Percentiles rank a stretch among this genome's conserved stretches.
phyloP scores from a whole-genome alignment of 371 early-diverging fungal genomes.

The Entomophthora muscae region DNA sequence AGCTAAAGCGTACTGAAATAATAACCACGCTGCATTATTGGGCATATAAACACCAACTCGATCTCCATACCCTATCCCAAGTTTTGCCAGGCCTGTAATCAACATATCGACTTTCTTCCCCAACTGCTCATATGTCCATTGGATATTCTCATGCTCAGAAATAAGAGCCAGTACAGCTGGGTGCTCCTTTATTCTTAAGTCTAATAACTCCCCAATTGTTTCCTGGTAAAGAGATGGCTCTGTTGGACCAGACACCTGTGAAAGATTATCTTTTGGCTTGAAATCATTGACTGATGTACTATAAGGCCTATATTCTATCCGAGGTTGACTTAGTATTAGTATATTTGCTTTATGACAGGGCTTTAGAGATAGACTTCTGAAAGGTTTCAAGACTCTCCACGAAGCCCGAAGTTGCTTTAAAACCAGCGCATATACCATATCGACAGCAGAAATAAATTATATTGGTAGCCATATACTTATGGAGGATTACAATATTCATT shows the following conservation, averaged over 20 bases:
- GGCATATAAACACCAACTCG: slow-evolving; percentile 25
- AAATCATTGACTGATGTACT: too few relatives aligned
- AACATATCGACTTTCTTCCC: slow-evolving; percentile 19
- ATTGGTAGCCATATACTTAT: too few relatives aligned
- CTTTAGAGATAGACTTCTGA: too few relatives aligned
- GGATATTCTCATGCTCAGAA: background rate
- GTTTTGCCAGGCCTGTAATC: slow-evolving; percentile 17
- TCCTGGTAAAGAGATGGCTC: background rate
- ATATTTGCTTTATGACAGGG: too few relatives aligned
- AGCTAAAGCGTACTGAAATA: slow-evolving; percentile 24
- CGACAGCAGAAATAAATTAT: too few relatives aligned
- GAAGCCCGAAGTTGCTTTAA: too few relatives aligned
- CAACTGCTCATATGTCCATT: slow-evolving; percentile 11
- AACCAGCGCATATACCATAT: too few relatives aligned
- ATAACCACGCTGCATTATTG: slow-evolving; percentile 22
- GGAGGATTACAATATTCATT: too few relatives aligned
- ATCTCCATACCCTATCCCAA: slow-evolving; percentile 21
- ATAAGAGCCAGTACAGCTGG: background rate
- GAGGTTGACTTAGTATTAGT: too few relatives aligned
- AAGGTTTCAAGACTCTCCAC: too few relatives aligned
- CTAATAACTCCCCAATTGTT: background rate
- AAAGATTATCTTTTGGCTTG: background rate
- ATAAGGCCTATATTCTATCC: too few relatives aligned
- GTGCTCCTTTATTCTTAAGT: background rate
- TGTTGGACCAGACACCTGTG: background rate